Conservation (phyloP, 75 land plant species). For the Selaginella moellendorffii region DNA sequence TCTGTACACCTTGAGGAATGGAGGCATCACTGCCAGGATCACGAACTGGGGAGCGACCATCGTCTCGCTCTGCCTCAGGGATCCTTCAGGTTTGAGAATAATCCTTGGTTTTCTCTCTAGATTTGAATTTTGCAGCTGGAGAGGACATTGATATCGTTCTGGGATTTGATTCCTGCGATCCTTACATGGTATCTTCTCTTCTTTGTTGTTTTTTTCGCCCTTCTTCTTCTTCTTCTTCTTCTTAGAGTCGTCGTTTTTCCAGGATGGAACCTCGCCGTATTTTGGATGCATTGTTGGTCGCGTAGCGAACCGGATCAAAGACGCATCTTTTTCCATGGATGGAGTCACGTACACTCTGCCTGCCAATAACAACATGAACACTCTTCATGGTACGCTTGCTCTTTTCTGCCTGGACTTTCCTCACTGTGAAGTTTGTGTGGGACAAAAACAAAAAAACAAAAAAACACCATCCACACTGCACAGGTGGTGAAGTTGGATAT, state of each 20-base stretch:
- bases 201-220: too few relatives aligned
- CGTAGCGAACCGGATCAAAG: conserved; percentile 59
- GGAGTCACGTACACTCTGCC: conserved; percentile 32
- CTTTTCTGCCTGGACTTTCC: too few relatives aligned
- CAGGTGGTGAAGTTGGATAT: conserved; percentile 55
- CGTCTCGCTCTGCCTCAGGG: conserved; percentile 60
- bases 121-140: conserved; percentile 46
- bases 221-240: not conserved
- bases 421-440: too few relatives aligned
- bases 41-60: conserved; percentile 71
- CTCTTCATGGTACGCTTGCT: conserved; percentile 57
- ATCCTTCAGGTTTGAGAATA: not conserved
- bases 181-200: conserved; percentile 44
- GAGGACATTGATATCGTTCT: conserved; percentile 74
- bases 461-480: too few relatives aligned
- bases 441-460: too few relatives aligned
- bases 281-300: conserved; percentile 66
- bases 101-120: too few relatives aligned
- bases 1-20: conserved; percentile 44
- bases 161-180: conserved; percentile 79
- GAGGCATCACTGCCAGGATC: conserved; percentile 44
- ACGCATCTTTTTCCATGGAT: conserved; percentile 38
- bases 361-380: conserved; percentile 45
- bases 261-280: conserved; percentile 55
- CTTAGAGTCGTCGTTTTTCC: conserved; percentile 9